Evolutionary conservation across 805 yeast species (phyloP).

Genomic region (Lipomyces mesembrius): DNA sequence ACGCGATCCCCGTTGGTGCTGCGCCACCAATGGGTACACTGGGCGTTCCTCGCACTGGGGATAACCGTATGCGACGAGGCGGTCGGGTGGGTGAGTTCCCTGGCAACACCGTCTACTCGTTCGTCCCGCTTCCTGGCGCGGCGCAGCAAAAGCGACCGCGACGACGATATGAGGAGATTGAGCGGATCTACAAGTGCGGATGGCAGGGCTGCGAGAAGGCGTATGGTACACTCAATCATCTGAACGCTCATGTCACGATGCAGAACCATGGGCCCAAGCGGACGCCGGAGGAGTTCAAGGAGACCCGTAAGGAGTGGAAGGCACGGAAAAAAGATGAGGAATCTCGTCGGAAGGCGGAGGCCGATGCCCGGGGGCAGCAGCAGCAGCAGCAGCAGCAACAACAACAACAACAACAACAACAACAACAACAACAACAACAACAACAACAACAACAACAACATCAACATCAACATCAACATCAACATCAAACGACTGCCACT

Average conservation of each 20-base stretch:
- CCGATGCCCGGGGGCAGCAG: conserved; percentile 20
- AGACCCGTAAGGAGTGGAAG: conserved; percentile 53
- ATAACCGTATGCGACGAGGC: conserved; percentile 9
- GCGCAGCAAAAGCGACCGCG: conserved; percentile 54
- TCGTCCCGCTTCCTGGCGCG: conserved; percentile 42
- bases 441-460: conserved; percentile 23
- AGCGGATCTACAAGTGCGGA: conserved; percentile 58
- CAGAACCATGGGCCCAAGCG: conserved; percentile 62
- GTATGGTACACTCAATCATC: conserved; percentile 64
- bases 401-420: conserved; percentile 19
- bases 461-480: no score
- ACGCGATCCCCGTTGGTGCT: conserved; percentile 4
- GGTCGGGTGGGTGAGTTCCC: conserved; percentile 13
- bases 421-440: conserved; percentile 12
- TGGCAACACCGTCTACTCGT: conserved; percentile 36
- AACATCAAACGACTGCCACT: background rate
- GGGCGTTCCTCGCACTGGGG: conserved; percentile 11
- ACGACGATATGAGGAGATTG: conserved; percentile 60
- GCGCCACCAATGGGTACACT: conserved; percentile 17
- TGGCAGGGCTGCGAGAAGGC: conserved; percentile 56
- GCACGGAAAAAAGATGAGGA: conserved; percentile 48
- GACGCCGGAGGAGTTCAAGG: conserved; percentile 59
- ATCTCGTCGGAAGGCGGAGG: conserved; percentile 32
- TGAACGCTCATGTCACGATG: conserved; percentile 59
- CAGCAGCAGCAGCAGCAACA: conserved; percentile 23